phyloP scores from a whole-genome alignment of 805 yeast species.

The Suhomyces canberraensis region DNA sequence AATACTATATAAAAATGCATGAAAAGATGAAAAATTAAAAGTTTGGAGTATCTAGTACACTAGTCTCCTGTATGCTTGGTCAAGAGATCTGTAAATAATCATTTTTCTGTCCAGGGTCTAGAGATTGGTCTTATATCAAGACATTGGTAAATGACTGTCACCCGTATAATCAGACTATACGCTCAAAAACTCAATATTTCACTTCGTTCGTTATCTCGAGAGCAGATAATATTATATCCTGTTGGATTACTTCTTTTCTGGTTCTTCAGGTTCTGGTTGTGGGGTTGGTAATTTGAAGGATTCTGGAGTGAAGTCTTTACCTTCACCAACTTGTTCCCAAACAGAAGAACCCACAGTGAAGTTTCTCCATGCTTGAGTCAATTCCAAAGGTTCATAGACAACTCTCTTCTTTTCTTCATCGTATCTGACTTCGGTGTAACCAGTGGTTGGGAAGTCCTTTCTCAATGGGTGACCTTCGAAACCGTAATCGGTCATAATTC shows the following conservation, averaged over 20 bases:
- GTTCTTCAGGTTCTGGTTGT: slow-evolving; percentile 59
- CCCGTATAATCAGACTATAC: no score
- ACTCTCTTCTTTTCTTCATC: slow-evolving; percentile 89
- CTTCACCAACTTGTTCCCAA: slow-evolving; percentile 91
- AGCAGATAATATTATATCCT: no score
- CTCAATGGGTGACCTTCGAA: slow-evolving; percentile 90
- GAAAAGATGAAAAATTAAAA: slow-evolving; percentile 3
- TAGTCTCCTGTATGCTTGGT: background rate
- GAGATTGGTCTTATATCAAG: no score
- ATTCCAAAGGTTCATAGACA: slow-evolving; percentile 84
- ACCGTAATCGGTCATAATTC: slow-evolving; percentile 89
- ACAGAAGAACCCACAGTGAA: slow-evolving; percentile 84
- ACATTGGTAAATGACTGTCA: no score
- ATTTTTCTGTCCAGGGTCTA: background rate
- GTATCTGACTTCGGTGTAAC: slow-evolving; percentile 85
- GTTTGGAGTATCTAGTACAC: background rate
- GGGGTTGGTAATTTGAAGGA: slow-evolving; percentile 80
- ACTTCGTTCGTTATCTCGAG: no score
- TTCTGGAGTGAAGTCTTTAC: slow-evolving; percentile 78
- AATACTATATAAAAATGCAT: slow-evolving; percentile 7
- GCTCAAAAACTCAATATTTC: no score
- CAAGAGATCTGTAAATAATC: background rate
- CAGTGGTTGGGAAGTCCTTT: slow-evolving; percentile 91
- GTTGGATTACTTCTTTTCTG: slow-evolving; percentile 29
- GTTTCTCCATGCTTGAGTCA: slow-evolving; percentile 90